Percentiles rank a stretch among this genome's conserved stretches.
Evolutionary conservation across 2,329 filamentous ascomycete genomes (phyloP).

Genomic region (Lecanicillium sp.): DNA sequence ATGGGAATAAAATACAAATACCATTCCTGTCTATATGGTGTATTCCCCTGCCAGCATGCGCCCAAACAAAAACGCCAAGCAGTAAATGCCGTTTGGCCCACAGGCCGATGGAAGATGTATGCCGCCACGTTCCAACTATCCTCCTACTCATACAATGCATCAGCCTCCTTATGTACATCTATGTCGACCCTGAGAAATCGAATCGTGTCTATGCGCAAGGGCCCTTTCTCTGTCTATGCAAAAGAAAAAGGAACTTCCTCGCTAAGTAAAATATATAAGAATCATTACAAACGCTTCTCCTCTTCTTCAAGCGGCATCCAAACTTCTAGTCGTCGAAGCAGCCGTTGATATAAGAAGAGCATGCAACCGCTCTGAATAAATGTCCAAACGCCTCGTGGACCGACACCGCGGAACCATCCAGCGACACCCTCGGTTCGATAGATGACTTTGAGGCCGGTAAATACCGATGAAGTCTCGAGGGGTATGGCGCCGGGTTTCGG

Average conservation of each 20-base stretch:
- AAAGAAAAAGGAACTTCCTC: not conserved
- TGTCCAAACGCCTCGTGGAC: constrained; percentile 89
- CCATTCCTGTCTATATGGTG: too few relatives aligned
- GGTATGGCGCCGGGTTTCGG: constrained; percentile 69
- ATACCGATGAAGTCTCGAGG: constrained; percentile 82
- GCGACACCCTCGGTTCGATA: constrained; percentile 82
- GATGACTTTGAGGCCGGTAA: constrained; percentile 76
- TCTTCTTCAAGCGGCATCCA: constrained; percentile 27
- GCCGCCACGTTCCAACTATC: too few relatives aligned
- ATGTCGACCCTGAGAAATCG: not conserved
- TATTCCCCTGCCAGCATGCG: too few relatives aligned
- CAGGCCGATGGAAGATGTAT: too few relatives aligned
- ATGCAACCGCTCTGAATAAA: constrained; percentile 95
- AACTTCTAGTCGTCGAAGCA: constrained; percentile 67
- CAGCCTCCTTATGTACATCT: not conserved
- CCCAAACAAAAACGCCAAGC: too few relatives aligned
- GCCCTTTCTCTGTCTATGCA: not conserved
- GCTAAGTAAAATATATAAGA: constrained; percentile 11
- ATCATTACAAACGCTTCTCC: constrained; percentile 13
- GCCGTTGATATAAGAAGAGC: constrained; percentile 87
- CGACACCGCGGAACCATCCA: constrained; percentile 92
- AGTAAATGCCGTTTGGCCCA: too few relatives aligned
- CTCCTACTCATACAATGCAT: too few relatives aligned
- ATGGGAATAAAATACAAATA: too few relatives aligned
- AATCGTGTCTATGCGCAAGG: not conserved